These are phyloP conservation scores for Nicotiana obtusifolia DNA, from an alignment of 257 asterid species.

Conservation along the genomic window DNA sequence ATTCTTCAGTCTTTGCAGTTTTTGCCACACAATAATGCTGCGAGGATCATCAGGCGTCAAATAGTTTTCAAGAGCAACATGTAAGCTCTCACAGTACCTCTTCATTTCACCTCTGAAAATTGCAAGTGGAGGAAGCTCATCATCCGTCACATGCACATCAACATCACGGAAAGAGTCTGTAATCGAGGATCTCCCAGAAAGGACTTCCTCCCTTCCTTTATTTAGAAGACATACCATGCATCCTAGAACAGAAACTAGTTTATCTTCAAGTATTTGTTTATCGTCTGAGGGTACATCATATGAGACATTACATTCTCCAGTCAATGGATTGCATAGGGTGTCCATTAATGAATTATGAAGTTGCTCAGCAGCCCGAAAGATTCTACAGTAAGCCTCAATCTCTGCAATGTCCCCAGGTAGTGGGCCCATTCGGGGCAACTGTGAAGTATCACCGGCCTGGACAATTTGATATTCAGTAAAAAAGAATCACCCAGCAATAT, in stretches of 20 bases:
- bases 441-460: slow-evolving; percentile 48
- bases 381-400: slow-evolving; percentile 97
- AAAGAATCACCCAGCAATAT: slow-evolving; percentile 16
- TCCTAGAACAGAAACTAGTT: slow-evolving; percentile 92
- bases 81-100: slow-evolving; percentile 95
- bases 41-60: slow-evolving; percentile 77
- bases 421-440: slow-evolving; percentile 75
- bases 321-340: slow-evolving; percentile 84
- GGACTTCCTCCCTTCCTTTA: slow-evolving; percentile 93
- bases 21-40: slow-evolving; percentile 78
- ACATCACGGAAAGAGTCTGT: slow-evolving; percentile 55
- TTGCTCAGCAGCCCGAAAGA: slow-evolving; percentile 89
- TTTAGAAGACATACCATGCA: slow-evolving; percentile 94
- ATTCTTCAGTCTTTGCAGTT: slow-evolving; percentile 78
- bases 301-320: slow-evolving; percentile 89
- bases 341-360: slow-evolving; percentile 90
- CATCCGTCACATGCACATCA: slow-evolving; percentile 48
- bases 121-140: slow-evolving; percentile 81
- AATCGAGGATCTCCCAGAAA: slow-evolving; percentile 69
- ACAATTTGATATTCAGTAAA: slow-evolving; percentile 27
- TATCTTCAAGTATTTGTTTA: slow-evolving; percentile 73
- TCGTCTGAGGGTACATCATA: slow-evolving; percentile 85
- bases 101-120: slow-evolving; percentile 93
- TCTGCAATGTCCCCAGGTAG: slow-evolving; percentile 99
- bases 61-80: slow-evolving; percentile 79